phyloP scores from a whole-genome alignment of 331 rosid species.

The Quercus phellos region DNA sequence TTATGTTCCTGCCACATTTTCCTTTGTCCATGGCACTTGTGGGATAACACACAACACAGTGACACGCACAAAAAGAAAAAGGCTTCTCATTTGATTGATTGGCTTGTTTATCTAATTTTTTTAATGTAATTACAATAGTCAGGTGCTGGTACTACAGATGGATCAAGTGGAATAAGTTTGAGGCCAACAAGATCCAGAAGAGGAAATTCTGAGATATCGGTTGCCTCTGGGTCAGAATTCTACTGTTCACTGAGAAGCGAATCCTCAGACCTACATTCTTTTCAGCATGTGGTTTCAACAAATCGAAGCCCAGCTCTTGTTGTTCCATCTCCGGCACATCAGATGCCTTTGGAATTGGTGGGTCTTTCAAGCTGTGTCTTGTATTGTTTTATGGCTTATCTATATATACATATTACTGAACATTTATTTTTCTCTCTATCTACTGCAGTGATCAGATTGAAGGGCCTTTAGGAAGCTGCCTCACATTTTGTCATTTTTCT shows the following conservation, averaged over 20 bases:
- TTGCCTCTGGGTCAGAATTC: conserved; percentile 45
- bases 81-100: neutral
- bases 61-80: neutral
- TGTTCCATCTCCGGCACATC: conserved; percentile 45
- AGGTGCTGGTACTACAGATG: conserved; percentile 35
- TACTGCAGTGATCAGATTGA: conserved; percentile 19
- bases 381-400: neutral
- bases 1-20: neutral
- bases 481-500: conserved; percentile 30
- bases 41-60: neutral
- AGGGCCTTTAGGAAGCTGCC: conserved; percentile 13
- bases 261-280: conserved; percentile 49
- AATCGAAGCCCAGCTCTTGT: conserved; percentile 57
- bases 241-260: conserved; percentile 50
- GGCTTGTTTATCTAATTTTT: conserved; percentile 25
- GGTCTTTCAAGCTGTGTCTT: conserved; percentile 10
- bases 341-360: conserved; percentile 39
- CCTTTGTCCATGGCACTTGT: neutral
- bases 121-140: conserved; percentile 42
- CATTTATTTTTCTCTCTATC: neutral
- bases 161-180: conserved; percentile 42
- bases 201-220: conserved; percentile 52
- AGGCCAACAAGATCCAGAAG: conserved; percentile 39
- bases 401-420: neutral
- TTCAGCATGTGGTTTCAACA: conserved; percentile 51